Percentiles rank a stretch among this genome's conserved stretches.
These are phyloP conservation scores for Thymus quinquecostatus DNA, from an alignment of 257 asterid genomes.

Conservation along the genomic window DNA sequence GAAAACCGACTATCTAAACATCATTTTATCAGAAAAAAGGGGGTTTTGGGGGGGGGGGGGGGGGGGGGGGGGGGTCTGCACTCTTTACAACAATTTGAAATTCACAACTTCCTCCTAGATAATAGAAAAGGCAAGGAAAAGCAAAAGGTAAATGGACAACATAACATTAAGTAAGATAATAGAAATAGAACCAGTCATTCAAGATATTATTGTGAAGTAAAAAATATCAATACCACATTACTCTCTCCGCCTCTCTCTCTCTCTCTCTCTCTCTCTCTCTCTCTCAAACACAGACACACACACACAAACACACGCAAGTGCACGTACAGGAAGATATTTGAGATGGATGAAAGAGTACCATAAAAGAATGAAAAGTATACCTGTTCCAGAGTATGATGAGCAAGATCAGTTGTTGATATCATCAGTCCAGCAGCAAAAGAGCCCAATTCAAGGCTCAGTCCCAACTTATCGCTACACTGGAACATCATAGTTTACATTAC, in stretches of 20 bases:
- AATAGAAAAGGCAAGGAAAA: neutral
- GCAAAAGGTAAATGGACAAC: neutral
- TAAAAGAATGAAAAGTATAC: slow-evolving; percentile 33
- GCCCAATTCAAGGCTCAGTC: slow-evolving; percentile 88
- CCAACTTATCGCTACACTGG: slow-evolving; percentile 90
- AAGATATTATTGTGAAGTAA: neutral
- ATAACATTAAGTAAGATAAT: neutral
- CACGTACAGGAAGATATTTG: neutral
- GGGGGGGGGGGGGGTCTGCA: neutral
- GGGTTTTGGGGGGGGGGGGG: neutral
- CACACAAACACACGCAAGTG: neutral
- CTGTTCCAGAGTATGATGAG: slow-evolving; percentile 86
- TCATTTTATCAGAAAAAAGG: slow-evolving; percentile 2
- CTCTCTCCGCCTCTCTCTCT: neutral
- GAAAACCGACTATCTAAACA: slow-evolving; percentile 17
- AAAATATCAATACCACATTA: neutral
- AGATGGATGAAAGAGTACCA: slow-evolving; percentile 21
- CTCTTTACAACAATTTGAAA: neutral
- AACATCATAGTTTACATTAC: slow-evolving; percentile 32
- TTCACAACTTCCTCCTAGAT: slow-evolving; percentile 14
- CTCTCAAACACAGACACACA: neutral
- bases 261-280: neutral
- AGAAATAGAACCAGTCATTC: neutral
- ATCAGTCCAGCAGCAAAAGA: slow-evolving; percentile 93
- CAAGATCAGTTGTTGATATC: slow-evolving; percentile 85